Evolutionary conservation across 2,329 filamentous ascomycete species (phyloP).

Genomic region (Fusarium nurragi): DNA sequence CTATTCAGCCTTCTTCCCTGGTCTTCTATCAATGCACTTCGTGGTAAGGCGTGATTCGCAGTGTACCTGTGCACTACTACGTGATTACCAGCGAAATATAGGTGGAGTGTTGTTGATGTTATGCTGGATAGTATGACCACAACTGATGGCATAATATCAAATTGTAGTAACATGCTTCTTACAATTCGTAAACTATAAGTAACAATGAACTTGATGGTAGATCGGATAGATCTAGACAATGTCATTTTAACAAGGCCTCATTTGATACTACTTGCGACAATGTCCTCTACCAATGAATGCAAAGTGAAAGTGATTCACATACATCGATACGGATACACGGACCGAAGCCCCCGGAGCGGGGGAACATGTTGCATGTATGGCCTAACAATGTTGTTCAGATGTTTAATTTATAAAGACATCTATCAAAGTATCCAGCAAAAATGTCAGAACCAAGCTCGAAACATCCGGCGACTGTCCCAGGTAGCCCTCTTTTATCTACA

Average conservation of each 20-base stretch:
- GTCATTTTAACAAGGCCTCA: background rate
- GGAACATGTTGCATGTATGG: conserved; percentile 1
- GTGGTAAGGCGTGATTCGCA: too few relatives aligned
- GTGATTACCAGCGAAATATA: too few relatives aligned
- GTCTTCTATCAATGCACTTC: too few relatives aligned
- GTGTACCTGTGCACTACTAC: too few relatives aligned
- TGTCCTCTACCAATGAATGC: background rate
- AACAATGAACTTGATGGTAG: background rate
- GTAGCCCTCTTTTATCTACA: background rate
- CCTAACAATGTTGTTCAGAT: background rate
- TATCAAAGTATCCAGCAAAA: background rate
- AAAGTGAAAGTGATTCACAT: background rate
- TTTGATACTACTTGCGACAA: background rate
- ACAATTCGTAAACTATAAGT: background rate
- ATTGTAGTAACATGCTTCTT: too few relatives aligned
- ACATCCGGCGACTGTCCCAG: background rate
- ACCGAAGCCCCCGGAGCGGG: conserved; percentile 23
- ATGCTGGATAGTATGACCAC: too few relatives aligned
- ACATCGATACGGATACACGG: conserved; percentile 1
- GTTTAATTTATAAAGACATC: background rate
- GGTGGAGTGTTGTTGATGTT: too few relatives aligned
- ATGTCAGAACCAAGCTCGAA: conserved; percentile 10
- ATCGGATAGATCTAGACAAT: too few relatives aligned
- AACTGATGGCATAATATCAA: too few relatives aligned
- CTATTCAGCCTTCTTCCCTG: too few relatives aligned